Conservation (phyloP, 306 rosid species). For the Castanopsis chinensis region DNA sequence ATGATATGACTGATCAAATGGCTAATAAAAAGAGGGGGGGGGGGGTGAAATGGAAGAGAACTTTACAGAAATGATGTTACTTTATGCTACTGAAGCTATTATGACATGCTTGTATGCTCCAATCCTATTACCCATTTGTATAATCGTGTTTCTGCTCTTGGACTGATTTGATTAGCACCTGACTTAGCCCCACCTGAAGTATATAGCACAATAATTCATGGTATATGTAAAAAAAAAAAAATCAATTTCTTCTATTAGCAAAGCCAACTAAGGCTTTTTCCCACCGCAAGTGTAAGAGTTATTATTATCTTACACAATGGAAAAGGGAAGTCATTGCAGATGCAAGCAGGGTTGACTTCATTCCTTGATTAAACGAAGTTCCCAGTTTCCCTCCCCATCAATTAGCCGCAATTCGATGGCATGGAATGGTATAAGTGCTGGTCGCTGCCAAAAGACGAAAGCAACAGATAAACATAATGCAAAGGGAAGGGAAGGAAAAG, state of each 20-base stretch:
- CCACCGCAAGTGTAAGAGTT: slow-evolving; percentile 18
- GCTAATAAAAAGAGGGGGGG: not conserved
- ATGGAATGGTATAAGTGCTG: slow-evolving; percentile 93
- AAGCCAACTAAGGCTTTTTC: slow-evolving; percentile 21
- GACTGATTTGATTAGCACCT: not conserved
- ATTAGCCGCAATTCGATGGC: slow-evolving; percentile 78
- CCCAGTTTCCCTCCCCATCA: slow-evolving; percentile 99
- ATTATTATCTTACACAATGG: slow-evolving; percentile 27
- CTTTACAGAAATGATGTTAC: not conserved
- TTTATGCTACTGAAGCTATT: slow-evolving; percentile 5
- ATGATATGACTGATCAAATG: not conserved
- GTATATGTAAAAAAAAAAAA: not conserved
- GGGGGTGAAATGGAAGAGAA: not conserved
- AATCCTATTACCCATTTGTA: slow-evolving; percentile 17
- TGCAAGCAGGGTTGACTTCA: slow-evolving; percentile 24
- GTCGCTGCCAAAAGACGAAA: slow-evolving; percentile 59
- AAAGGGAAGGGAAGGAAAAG: not conserved
- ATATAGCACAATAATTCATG: slow-evolving; percentile 11
- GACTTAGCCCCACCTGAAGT: not conserved
- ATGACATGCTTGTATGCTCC: slow-evolving; percentile 14
- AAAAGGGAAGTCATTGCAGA: slow-evolving; percentile 13
- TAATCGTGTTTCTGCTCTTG: not conserved
- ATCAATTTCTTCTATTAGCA: slow-evolving; percentile 13
- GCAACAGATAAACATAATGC: not conserved
- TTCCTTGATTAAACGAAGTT: slow-evolving; percentile 74